Evolutionary conservation across 495 filamentous ascomycete species (phyloP), one percentile per base, ranked within the genome.

Genomic region (Penicillium lagena): DNA sequence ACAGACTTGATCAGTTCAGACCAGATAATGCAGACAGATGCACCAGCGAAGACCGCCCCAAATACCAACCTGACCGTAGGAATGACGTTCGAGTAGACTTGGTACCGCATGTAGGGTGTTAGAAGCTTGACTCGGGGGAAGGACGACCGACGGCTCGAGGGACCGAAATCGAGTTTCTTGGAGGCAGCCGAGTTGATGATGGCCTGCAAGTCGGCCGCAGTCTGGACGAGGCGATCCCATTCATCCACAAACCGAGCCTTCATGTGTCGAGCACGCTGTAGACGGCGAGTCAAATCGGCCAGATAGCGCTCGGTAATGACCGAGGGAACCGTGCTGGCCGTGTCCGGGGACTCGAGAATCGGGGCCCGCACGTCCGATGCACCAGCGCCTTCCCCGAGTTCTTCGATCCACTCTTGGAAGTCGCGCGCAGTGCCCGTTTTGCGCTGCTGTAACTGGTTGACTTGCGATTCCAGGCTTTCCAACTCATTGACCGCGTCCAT

Each of bases 331-430:
- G 62, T 65, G 34, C 53, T 64, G 41, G 67, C 65, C 27, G 46
- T 54, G 50, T 51, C 54, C 22, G 62, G 47, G 28, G 58, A 51
- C 34, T 67, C 61, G 29, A 73, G 53, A 30, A 78, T 62, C 14
- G 64, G 62, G 13, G 77, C 67, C 29, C 80, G 73, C 15, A 78
- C 74, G 43, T 89, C 84, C 4, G 85, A 80, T 7, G 87, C 59
- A 41, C 77, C 80, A 12, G 80, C 78, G 38, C 82, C 77, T 46
- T 96, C 93, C 1, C 79, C 81, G 14, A 98, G 69, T 40, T 86
- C 93, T 48, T 96, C 91, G 49, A 98, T 93, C 93, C 93, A 98
- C 43, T 95, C 91, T 46, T 85, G 81, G 62, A 90, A 93, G 37
- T 86, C 77, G 37, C 72, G 78, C 3, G 86, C 86, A n/a, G 81